phyloP scores from a whole-genome alignment of 495 filamentous ascomycete genomes.

The Echria macrotheca region DNA sequence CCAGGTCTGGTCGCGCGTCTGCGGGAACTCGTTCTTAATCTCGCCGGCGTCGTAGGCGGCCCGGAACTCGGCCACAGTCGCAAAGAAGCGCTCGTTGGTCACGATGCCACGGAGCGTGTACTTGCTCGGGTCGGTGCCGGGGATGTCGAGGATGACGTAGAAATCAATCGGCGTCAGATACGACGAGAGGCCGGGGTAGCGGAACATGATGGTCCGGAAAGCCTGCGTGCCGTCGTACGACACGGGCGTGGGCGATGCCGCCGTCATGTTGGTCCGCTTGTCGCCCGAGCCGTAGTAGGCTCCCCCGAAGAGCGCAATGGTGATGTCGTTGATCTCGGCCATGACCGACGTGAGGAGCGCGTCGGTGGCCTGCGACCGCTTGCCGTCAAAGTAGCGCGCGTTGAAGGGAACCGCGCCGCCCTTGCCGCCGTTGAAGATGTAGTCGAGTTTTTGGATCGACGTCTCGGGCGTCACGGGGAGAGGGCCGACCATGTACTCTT shows the following conservation, averaged over 20 bases:
- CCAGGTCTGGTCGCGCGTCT: slow-evolving; percentile 27
- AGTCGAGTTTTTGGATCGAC: slow-evolving; percentile 36
- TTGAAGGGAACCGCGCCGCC: slow-evolving; percentile 32
- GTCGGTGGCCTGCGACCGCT: slow-evolving; percentile 21
- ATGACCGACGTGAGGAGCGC: slow-evolving; percentile 28
- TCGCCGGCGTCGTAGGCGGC: slow-evolving; percentile 34
- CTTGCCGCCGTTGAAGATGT: slow-evolving; percentile 38
- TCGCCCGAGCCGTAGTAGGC: slow-evolving; percentile 29
- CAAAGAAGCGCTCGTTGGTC: slow-evolving; percentile 30
- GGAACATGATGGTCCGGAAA: slow-evolving; percentile 29
- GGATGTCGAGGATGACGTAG: slow-evolving; percentile 32
- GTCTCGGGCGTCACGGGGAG: slow-evolving; percentile 38
- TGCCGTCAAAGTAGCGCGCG: slow-evolving; percentile 30
- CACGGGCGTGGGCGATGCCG: slow-evolving; percentile 23
- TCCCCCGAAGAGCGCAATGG: slow-evolving; percentile 26
- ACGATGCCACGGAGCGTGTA: slow-evolving; percentile 34
- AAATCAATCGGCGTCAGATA: slow-evolving; percentile 35
- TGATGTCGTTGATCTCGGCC: slow-evolving; percentile 34
- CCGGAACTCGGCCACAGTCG: slow-evolving; percentile 28
- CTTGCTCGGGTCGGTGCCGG: slow-evolving; percentile 31
- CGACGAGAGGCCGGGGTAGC: slow-evolving; percentile 28
- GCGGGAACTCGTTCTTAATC: slow-evolving; percentile 25
- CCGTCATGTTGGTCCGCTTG: slow-evolving; percentile 23
- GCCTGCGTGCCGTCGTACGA: slow-evolving; percentile 31
- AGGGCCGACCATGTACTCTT: slow-evolving; percentile 48